Base-by-base conservation (phyloP, 495 filamentous ascomycete species). In the Symbiotaphrina buchneri region DNA sequence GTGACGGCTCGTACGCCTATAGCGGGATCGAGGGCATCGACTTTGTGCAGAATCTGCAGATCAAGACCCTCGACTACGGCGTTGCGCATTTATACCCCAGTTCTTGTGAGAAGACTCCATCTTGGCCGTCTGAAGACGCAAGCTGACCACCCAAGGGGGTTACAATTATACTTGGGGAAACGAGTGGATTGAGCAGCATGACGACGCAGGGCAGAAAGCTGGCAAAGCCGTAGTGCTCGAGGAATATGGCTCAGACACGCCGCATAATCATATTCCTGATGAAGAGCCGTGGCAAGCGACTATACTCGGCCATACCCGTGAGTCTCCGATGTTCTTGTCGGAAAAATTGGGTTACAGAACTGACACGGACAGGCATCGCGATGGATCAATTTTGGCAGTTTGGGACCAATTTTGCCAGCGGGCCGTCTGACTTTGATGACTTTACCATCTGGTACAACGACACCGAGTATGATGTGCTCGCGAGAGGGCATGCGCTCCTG, bases 341-440 rank as follows among this genome's bases (percentile, higher is more conserved):
- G n/a, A n/a, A n/a, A n/a, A n/a, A n/a, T n/a, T n/a, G n/a, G n/a
- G n/a, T n/a, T n/a, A n/a, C n/a, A n/a, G n/a, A n/a, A n/a, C n/a
- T n/a, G n/a, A n/a, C n/a, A n/a, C n/a, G n/a, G n/a, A n/a, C n/a
- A n/a, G 41, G 36, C 1, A 48, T 43, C 28, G 47, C 34, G 11
- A 44, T 26, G 6, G 47, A 49, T 27, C 27, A 45, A 29, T 49
- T 39, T 32, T 49, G 47, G 47, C 42, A 49, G 30, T 39, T 39
- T 26, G 47, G 47, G 45, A 50, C 33, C 47, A 50, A 29, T 50
- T n/a, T n/a, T n/a, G n/a, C n/a, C n/a, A n/a, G n/a, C n/a, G n/a
- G n/a, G n/a, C n/a, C n/a, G n/a, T n/a, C n/a, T n/a, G n/a, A n/a
- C n/a, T n/a, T n/a, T n/a, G n/a, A n/a, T n/a, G n/a, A n/a, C n/a